Base-by-base conservation (phyloP, 345 rosid genomes). In the Heritiera littoralis region DNA sequence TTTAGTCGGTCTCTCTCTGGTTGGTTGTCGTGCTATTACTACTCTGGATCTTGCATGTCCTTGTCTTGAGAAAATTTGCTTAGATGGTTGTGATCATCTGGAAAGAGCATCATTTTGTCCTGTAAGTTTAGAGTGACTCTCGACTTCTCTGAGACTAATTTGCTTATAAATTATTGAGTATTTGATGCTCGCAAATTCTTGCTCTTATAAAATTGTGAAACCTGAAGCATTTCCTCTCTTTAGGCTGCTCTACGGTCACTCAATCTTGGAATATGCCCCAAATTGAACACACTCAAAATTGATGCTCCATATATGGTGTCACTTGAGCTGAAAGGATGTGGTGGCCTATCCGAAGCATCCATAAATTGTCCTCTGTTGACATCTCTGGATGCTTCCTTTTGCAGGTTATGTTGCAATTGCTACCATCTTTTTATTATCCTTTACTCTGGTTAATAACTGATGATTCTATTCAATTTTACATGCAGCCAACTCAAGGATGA, bases 61-160 rank as follows among this genome's bases (percentile, higher is more conserved):
- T 76, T 83, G 80, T 78, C 98, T 96, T 77, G 94, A 94, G 89
- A 86, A 90, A 51, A 61, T 92, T 48, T 89, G 90, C 84, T 87
- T 97, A 82, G 98, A 97, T 87, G 99, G 99, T 23, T 97, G 98
- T 77, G 99, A 92, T 87, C 98, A 90, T 90, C 95, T 97, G 71
- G 94, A 94, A 83, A 89, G 84, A 71, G 99, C 98, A 58, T 84
- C 91, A 76, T 97, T 97, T 87, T 86, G 80, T 84, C 98, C 98
- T 38, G 98, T 97, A 89, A 92, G 97, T 85, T 68, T 63, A 77
- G 65, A 66, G 32, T 32, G 18, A 77, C 76, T 51, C 49, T 17
- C 10, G n/a, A 12, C 12, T 40, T 41, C 38, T 49, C 7, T 45
- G 43, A 59, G 32, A 58, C 6, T 49, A 43, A 17, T 40, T 69